Evolutionary conservation across 805 yeast species (phyloP).

Genomic region (Starmera pachycereana): DNA sequence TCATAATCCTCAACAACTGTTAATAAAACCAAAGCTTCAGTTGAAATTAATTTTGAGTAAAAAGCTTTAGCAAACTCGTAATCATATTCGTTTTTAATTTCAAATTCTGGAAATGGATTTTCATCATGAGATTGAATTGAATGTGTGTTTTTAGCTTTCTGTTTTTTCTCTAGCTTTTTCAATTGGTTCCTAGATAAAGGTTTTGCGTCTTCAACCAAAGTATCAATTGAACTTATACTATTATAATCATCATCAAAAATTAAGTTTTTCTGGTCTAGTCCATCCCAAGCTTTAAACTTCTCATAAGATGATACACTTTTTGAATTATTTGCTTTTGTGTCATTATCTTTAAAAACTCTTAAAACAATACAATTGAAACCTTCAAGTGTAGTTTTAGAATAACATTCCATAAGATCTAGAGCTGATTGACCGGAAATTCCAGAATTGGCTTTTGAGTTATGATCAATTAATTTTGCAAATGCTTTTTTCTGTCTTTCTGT

Average conservation of each 20-base stretch:
- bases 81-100: not conserved
- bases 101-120: not conserved
- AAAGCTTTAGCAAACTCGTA: constrained; percentile 13
- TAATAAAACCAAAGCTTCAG: constrained; percentile 31
- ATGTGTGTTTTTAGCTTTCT: not conserved
- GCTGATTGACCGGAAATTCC: not conserved
- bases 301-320: not conserved
- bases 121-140: not conserved
- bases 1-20: constrained; percentile 28
- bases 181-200: constrained; percentile 1
- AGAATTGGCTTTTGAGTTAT: not conserved
- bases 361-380: not conserved
- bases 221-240: not conserved
- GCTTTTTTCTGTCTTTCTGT: not conserved
- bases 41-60: constrained; percentile 23
- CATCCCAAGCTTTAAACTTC: constrained; percentile 1
- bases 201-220: constrained; percentile 1
- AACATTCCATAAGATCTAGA: not conserved
- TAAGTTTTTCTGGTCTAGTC: not conserved
- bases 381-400: not conserved
- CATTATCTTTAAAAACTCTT: not conserved
- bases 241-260: constrained; percentile 1
- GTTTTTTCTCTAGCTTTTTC: not conserved
- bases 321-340: not conserved
- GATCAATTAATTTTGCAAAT: not conserved